Evolutionary conservation across 352 stramenopile species (phyloP), one percentile per base, ranked within the genome.

Genomic region (Thalassiosira sp.): DNA sequence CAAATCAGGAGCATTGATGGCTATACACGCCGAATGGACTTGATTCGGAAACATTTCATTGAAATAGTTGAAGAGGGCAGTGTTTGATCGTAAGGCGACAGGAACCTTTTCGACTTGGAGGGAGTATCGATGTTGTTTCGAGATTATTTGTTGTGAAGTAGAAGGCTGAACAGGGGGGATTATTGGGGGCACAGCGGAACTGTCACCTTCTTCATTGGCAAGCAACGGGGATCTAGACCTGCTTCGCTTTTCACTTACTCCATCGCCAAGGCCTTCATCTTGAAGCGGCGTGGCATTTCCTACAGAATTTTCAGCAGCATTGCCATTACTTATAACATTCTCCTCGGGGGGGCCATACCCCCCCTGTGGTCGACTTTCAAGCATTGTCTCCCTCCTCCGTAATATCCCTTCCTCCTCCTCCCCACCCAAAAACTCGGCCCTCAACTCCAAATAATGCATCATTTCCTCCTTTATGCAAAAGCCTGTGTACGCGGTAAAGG

Each of bases 31-130:
- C 54, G 77, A 90, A 60, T 93, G 85, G 8, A 94, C 82, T 65
- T 88, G 85, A 22, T 72, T 77, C 16, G 86, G 84, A 64, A 93
- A 91, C 13, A 94, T 81, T 24, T 84, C 76, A 51, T 91, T 79
- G 67, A 94, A 94, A 60, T 93, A 94, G 25, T 90, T 77, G 64
- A 76, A 86, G 0, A 94, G 71, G 2, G 82, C 84, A 15, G 79
- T 84, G 59, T 93, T 89, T 37, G 72, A 87, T 58, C 86, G 71
- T 27, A 94, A 66, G 40, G 85, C 79, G 22, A 73, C 42, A 2
- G 89, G 89, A 27, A 94, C 86, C 40, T 90, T 86, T 62, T 94
- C 89, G 11, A 94, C 73, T 58, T 85, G 74, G 1, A 94, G 52
- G 18, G 84, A 90, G 54, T 89, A 91, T 25, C 85, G 79, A 62